Evolutionary conservation across 441 rosid genomes (phyloP), one percentile per base, ranked within the genome.

Genomic region (Adansonia grandidieri): DNA sequence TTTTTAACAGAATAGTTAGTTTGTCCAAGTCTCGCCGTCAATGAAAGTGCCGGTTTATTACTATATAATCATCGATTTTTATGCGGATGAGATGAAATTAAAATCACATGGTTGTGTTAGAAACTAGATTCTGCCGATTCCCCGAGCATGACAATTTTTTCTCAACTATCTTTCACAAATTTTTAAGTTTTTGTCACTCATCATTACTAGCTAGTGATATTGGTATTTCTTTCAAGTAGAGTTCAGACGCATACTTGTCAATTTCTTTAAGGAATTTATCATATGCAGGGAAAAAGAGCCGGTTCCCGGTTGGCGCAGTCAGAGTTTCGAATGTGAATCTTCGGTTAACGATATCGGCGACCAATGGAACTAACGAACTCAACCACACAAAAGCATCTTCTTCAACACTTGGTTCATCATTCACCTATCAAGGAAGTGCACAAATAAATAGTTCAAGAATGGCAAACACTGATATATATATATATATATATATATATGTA

Each of bases 341-440:
- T 71, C 89, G 96, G 40, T 92, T 96, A 40, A 84, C 85, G 66
- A 87, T 82, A 86, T 94, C 98, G 2, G 86, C 93, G 69, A 79
- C 88, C 37, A 94, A 82, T 37, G 99, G 96, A 84, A 90, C 80
- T 73, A 93, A 61, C 45, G 94, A 86, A 73, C 84, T 93, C 81
- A 94, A 77, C 96, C 97, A 93, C 20, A 89, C 92, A 88, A 92
- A 94, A 9, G 97, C 88, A 83, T 91, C 99, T 87, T 89, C 98
- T 77, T 87, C 97, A 69, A 91, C 91, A 80, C 86, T 91, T 60
- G 86, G 89, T 78, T 85, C 94, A 67, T 92, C 81, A 79, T 94
- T 88, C 75, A 82, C 98, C 99, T 96, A 83, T 51, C 37, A 73
- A 81, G 24, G 63, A 57, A 65, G 4, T 70, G 15, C 45, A 73